phyloP scores from a whole-genome alignment of 805 yeast species.

The Candida anglica region DNA sequence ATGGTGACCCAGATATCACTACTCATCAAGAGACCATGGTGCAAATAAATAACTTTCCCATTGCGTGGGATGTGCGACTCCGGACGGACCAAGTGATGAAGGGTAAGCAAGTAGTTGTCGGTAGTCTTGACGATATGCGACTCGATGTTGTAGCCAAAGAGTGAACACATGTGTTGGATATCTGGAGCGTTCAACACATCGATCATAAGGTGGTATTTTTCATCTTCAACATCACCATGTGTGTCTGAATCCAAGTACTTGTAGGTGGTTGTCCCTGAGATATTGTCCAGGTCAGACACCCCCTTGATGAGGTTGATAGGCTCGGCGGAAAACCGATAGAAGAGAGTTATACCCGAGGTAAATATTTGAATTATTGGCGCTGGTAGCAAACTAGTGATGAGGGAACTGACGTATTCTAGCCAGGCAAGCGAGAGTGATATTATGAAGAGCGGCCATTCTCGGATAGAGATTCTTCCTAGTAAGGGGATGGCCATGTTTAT shows the following conservation, averaged over 20 bases:
- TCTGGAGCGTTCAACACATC: constrained; percentile 43
- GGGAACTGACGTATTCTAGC: constrained; percentile 43
- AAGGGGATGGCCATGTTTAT: constrained; percentile 34
- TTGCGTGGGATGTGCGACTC: constrained; percentile 12
- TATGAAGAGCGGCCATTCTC: constrained; percentile 48
- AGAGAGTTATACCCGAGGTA: constrained; percentile 23
- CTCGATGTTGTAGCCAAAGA: constrained; percentile 70
- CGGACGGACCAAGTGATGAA: constrained; percentile 59
- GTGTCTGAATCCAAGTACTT: constrained; percentile 16
- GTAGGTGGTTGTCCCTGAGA: constrained; percentile 15
- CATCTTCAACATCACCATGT: constrained; percentile 12
- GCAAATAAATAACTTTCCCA: constrained; percentile 66
- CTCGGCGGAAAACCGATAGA: constrained; percentile 24
- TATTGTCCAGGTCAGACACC: constrained; percentile 4
- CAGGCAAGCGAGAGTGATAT: constrained; percentile 45
- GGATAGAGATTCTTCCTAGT: constrained; percentile 41
- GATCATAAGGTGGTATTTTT: constrained; percentile 26
- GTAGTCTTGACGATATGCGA: constrained; percentile 73
- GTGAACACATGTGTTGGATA: constrained; percentile 61
- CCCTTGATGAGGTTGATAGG: constrained; percentile 19
- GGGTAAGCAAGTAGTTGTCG: constrained; percentile 72
- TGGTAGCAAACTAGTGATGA: constrained; percentile 46
- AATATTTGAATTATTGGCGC: constrained; percentile 30
- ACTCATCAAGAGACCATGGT: constrained; percentile 89
- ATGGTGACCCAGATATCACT: constrained; percentile 69